A percentile compares a stretch with the other conserved stretches of the same genome.
Conservation (phyloP, 768 basidiomycete genomes). For the Naganishia onofrii region DNA sequence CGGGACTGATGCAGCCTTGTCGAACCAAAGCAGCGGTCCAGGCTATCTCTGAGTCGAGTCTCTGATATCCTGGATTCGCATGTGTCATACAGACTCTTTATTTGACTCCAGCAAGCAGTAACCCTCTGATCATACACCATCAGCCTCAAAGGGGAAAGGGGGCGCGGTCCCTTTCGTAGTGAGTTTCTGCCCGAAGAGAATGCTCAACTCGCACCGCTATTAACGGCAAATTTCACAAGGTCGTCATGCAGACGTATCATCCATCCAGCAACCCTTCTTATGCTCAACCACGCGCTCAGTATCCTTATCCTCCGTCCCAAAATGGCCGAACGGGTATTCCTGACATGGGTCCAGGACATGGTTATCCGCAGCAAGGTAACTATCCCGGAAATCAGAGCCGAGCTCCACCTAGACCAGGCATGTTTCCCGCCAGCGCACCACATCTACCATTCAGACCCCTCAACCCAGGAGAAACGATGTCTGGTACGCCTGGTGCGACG, state of each 20-base stretch:
- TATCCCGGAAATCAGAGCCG: neutral
- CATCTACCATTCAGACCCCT: neutral
- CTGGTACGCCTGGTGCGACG: neutral
- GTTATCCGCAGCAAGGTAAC: neutral
- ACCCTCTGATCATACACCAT: neutral
- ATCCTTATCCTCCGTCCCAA: neutral
- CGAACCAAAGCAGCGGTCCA: no score
- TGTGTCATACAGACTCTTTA: neutral
- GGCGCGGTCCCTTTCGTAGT: neutral
- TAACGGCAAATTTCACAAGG: neutral
- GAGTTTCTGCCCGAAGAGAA: neutral
- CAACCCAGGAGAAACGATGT: slow-evolving; percentile 5
- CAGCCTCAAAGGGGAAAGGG: neutral
- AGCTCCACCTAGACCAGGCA: slow-evolving; percentile 10
- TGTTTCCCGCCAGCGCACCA: slow-evolving; percentile 4
- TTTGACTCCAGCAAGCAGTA: neutral
- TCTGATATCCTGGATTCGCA: no score
- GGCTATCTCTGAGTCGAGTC: no score
- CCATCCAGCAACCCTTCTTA: neutral
- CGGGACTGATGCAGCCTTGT: no score
- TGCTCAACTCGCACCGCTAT: neutral
- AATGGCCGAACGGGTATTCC: neutral
- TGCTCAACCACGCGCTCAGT: neutral
- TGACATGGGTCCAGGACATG: neutral
- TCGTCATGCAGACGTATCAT: neutral